Evolutionary conservation across 1,284 basidiomycete species (phyloP).

Genomic region (Cystobasidium sp.): DNA sequence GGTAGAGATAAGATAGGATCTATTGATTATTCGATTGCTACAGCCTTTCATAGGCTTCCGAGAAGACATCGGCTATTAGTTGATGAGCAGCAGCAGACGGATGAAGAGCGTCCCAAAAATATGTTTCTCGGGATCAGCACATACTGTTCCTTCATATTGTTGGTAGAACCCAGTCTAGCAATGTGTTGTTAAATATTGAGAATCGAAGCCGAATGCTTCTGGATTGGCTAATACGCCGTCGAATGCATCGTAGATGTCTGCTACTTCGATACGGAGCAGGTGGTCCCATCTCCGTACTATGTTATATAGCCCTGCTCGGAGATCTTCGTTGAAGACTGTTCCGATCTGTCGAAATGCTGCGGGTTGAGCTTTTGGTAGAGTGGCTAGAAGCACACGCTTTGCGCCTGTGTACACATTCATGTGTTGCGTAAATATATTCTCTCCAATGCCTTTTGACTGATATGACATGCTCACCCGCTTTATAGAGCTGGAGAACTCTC

Average conservation of each 20-base stretch:
- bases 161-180: conserved; percentile 29
- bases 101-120: conserved; percentile 36
- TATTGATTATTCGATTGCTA: neutral
- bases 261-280: conserved; percentile 12
- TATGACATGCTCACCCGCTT: neutral
- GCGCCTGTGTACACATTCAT: neutral
- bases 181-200: conserved; percentile 5
- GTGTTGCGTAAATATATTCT: neutral
- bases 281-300: conserved; percentile 10
- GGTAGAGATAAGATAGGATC: too few relatives aligned
- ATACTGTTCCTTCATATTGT: conserved; percentile 1
- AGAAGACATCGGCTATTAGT: conserved; percentile 20
- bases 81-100: conserved; percentile 24
- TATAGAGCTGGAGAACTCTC: conserved; percentile 19
- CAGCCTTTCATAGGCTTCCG: conserved; percentile 15
- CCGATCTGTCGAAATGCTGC: neutral
- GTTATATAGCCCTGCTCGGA: conserved; percentile 1
- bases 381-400: conserved; percentile 16
- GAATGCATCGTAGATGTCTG: conserved; percentile 15
- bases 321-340: conserved; percentile 6
- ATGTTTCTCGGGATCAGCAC: conserved; percentile 28
- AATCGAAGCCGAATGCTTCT: conserved; percentile 17
- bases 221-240: conserved; percentile 19
- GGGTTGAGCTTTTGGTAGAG: conserved; percentile 9
- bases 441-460: neutral